phyloP scores from a whole-genome alignment of 495 filamentous ascomycete genomes.

The Sordaria brevicollis region DNA sequence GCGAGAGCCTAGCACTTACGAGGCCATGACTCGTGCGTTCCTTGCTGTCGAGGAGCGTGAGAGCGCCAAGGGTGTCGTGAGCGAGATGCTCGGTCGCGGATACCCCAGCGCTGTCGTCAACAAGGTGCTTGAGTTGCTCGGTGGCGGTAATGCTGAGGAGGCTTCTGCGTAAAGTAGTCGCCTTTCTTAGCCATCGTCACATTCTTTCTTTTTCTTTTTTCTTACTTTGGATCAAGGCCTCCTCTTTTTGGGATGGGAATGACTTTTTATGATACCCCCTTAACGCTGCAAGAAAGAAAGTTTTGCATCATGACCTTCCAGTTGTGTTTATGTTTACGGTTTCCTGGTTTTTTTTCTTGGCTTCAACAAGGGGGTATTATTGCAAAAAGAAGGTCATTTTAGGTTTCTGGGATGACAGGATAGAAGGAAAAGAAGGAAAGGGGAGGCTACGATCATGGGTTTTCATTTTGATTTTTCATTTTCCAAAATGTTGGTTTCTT shows the following conservation, averaged over 20 bases:
- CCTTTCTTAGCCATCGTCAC: not conserved
- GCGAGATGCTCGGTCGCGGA: constrained; percentile 82
- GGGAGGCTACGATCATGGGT: not conserved
- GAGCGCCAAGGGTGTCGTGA: constrained; percentile 62
- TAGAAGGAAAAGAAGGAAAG: not conserved
- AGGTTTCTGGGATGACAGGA: not conserved
- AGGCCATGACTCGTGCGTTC: constrained; percentile 95
- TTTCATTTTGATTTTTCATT: not conserved
- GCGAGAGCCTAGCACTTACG: constrained; percentile 96
- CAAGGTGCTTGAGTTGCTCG: constrained; percentile 85
- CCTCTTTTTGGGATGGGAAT: not conserved
- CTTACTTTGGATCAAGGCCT: not conserved
- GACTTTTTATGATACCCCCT: not conserved
- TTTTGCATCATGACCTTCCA: not conserved
- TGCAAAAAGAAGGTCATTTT: not conserved
- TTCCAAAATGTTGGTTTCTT: not conserved
- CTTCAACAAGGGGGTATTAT: not conserved
- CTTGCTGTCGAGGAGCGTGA: constrained; percentile 70
- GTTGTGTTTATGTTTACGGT: not conserved
- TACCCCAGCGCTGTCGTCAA: constrained; percentile 85
- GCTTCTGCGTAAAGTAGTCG: not conserved
- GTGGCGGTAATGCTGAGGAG: constrained; percentile 39
- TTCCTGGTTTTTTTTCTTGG: not conserved
- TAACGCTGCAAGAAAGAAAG: not conserved
- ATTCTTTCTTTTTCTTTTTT: not conserved